A percentile compares a stretch with the other conserved stretches of the same genome.
phyloP scores from a whole-genome alignment of 1,284 basidiomycete species.

The Laetiporus sulphureus region DNA sequence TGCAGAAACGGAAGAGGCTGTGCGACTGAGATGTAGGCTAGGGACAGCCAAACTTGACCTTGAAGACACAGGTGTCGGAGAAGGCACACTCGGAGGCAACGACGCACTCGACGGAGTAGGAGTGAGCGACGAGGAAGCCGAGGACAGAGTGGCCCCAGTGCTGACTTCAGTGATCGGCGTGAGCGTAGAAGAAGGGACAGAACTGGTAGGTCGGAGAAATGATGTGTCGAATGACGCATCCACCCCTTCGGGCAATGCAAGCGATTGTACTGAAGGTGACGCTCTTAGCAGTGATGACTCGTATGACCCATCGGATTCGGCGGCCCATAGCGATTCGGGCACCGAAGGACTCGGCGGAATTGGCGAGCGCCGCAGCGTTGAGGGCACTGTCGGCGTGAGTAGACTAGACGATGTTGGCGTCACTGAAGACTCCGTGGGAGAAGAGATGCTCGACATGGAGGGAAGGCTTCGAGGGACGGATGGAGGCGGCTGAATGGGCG shows the following conservation, averaged over 20 bases:
- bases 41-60: constrained; percentile 10
- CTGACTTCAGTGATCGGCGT: constrained; percentile 33
- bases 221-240: constrained; percentile 59
- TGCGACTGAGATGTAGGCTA: constrained; percentile 23
- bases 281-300: constrained; percentile 63
- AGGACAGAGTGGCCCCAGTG: constrained; percentile 16
- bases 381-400: constrained; percentile 26
- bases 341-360: constrained; percentile 30
- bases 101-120: constrained; percentile 23
- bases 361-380: constrained; percentile 18
- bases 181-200: constrained; percentile 29
- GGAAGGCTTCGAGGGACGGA: constrained; percentile 8
- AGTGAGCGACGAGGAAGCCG: constrained; percentile 24
- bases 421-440: constrained; percentile 30
- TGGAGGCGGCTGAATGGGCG: constrained; percentile 19
- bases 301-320: constrained; percentile 57
- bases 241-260: constrained; percentile 47
- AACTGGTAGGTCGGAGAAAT: constrained; percentile 31
- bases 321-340: constrained; percentile 44
- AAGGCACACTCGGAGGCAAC: constrained; percentile 22
- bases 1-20: constrained; percentile 35
- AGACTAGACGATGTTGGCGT: constrained; percentile 26
- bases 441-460: constrained; percentile 20
- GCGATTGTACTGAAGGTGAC: constrained; percentile 55
- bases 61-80: constrained; percentile 20